phyloP scores from a whole-genome alignment of 148 eudicot genomes.

The Fagopyrum tataricum region DNA sequence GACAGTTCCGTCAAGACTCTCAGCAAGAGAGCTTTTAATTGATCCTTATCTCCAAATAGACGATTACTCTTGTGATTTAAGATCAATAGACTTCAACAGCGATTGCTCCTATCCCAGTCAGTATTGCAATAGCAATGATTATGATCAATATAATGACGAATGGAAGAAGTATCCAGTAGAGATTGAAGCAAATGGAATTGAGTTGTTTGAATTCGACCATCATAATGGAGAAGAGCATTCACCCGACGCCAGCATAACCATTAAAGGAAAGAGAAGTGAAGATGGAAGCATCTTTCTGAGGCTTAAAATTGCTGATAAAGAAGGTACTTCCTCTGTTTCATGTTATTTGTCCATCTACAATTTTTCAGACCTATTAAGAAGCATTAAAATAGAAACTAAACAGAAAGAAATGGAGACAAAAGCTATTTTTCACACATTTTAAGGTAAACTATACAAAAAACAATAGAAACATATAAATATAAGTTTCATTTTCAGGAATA shows the following conservation, averaged over 20 bases:
- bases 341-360: background rate
- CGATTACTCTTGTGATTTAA: slow-evolving; percentile 32
- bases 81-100: slow-evolving; percentile 25
- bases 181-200: slow-evolving; percentile 45
- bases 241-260: slow-evolving; percentile 47
- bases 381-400: too few species aligned
- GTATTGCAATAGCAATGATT: slow-evolving; percentile 26
- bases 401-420: too few species aligned
- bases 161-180: slow-evolving; percentile 36
- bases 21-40: slow-evolving; percentile 66
- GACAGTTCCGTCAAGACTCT: slow-evolving; percentile 51
- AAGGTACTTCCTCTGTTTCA: too few species aligned
- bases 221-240: slow-evolving; percentile 47
- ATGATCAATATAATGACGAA: slow-evolving; percentile 33
- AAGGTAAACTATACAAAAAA: background rate
- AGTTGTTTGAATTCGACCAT: slow-evolving; percentile 49
- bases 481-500: too few species aligned
- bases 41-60: slow-evolving; percentile 79
- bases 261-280: slow-evolving; percentile 65
- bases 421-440: background rate
- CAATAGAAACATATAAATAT: too few species aligned
- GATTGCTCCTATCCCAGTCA: slow-evolving; percentile 32
- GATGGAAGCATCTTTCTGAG: slow-evolving; percentile 68
- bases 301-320: slow-evolving; percentile 63
- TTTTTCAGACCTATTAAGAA: too few species aligned